These are phyloP conservation scores for Sphaceloma murrayae DNA, from an alignment of 2,329 filamentous ascomycete genomes.

Conservation along the genomic window DNA sequence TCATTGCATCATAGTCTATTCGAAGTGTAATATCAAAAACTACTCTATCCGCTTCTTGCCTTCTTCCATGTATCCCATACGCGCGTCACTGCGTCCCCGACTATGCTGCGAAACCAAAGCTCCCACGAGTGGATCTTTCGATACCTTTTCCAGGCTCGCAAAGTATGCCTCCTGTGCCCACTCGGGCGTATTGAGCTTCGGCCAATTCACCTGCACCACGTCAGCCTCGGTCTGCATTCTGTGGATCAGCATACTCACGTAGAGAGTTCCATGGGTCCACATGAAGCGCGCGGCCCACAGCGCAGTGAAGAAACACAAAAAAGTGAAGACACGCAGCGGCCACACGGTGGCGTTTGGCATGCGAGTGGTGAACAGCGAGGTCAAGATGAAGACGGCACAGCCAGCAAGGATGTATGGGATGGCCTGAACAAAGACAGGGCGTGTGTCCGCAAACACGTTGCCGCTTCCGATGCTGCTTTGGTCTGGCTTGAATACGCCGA, in stretches of 20 bases:
- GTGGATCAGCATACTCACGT: slow-evolving; percentile 54
- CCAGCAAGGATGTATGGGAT: slow-evolving; percentile 85
- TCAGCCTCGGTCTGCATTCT: slow-evolving; percentile 17
- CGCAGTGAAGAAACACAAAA: slow-evolving; percentile 65
- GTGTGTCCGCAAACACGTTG: slow-evolving; percentile 70
- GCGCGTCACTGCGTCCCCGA: slow-evolving; percentile 70
- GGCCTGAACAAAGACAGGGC: slow-evolving; percentile 83
- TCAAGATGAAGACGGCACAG: slow-evolving; percentile 70
- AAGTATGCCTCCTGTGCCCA: slow-evolving; percentile 82
- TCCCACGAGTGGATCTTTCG: slow-evolving; percentile 74
- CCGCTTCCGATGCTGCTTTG: slow-evolving; percentile 60
- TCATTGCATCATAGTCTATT: slow-evolving; percentile 6
- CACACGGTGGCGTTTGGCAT: slow-evolving; percentile 66
- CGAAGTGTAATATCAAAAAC: background rate
- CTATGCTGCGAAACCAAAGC: slow-evolving; percentile 63
- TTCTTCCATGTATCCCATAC: slow-evolving; percentile 81
- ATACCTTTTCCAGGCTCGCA: slow-evolving; percentile 72
- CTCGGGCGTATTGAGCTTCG: slow-evolving; percentile 81
- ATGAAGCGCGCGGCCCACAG: slow-evolving; percentile 70
- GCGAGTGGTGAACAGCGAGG: slow-evolving; percentile 63
- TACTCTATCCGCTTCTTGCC: slow-evolving; percentile 97
- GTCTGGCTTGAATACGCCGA: slow-evolving; percentile 73
- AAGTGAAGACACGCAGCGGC: slow-evolving; percentile 69
- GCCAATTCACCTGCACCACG: slow-evolving; percentile 77
- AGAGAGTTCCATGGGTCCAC: slow-evolving; percentile 76